These are phyloP conservation scores for Microsporum audouinii DNA, from an alignment of 2,329 filamentous ascomycete genomes.

Conservation along the genomic window DNA sequence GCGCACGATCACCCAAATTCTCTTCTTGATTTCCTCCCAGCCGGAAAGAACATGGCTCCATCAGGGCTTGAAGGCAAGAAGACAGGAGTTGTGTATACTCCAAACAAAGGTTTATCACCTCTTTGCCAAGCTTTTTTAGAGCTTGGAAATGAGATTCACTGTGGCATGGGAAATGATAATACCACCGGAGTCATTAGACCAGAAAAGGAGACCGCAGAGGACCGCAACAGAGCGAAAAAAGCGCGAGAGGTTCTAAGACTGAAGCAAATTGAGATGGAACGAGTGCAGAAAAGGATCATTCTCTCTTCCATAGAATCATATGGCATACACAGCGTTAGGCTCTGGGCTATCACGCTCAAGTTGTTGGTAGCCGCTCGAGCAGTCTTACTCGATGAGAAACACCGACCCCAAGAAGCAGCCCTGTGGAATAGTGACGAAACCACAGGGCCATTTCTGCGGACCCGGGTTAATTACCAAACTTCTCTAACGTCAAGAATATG, in stretches of 20 bases:
- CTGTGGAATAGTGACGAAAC: neutral
- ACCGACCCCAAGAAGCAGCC: slow-evolving; percentile 11
- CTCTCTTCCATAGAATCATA: slow-evolving; percentile 21
- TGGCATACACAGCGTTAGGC: slow-evolving; percentile 17
- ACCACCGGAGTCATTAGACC: neutral
- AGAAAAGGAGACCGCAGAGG: neutral
- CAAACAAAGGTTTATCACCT: slow-evolving; percentile 16
- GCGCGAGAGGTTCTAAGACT: slow-evolving; percentile 20
- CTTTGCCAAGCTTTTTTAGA: slow-evolving; percentile 17
- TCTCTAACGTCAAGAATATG: neutral
- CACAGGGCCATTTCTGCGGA: neutral
- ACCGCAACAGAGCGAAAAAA: slow-evolving; percentile 11
- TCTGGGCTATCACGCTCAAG: slow-evolving; percentile 21
- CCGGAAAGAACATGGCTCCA: slow-evolving; percentile 18
- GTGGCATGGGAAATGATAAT: neutral
- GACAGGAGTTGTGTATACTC: slow-evolving; percentile 24
- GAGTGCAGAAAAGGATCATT: slow-evolving; percentile 22
- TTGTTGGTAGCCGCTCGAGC: slow-evolving; percentile 22
- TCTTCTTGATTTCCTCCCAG: slow-evolving; percentile 23
- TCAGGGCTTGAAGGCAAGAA: slow-evolving; percentile 12
- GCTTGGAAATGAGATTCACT: slow-evolving; percentile 5
- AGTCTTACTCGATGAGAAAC: slow-evolving; percentile 23
- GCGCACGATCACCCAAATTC: slow-evolving; percentile 21
- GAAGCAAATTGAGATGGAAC: slow-evolving; percentile 17
- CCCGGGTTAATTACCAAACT: neutral